Percentiles rank a stretch among this genome's conserved stretches.
Conservation (phyloP, 139 green algal species). For the Klebsormidium nitens region DNA sequence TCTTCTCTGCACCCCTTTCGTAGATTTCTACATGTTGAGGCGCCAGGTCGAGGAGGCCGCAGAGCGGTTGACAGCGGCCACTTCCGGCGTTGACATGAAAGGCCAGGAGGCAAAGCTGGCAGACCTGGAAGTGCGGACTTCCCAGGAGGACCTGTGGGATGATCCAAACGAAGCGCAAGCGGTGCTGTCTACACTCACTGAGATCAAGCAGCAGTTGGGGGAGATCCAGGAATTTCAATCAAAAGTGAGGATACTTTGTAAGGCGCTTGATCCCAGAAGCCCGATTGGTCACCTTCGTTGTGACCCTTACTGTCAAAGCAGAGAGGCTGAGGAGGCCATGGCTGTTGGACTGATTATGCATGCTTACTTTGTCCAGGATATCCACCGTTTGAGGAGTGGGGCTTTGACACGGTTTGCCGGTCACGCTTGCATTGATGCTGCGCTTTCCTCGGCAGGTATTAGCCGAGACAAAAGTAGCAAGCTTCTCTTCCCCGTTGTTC, state of each 20-base stretch:
- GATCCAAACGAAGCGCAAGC: conserved; percentile 47
- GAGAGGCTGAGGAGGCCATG: too few species aligned
- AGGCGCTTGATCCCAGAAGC: neutral
- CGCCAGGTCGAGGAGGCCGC: conserved; percentile 15
- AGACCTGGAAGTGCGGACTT: conserved; percentile 48
- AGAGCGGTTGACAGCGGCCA: conserved; percentile 6
- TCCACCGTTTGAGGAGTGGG: neutral
- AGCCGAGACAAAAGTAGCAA: too few species aligned
- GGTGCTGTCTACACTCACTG: conserved; percentile 48
- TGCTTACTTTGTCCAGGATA: neutral
- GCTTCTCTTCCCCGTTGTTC: too few species aligned
- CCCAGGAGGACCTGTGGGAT: conserved; percentile 61
- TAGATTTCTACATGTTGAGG: conserved; percentile 32
- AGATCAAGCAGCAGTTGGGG: conserved; percentile 31
- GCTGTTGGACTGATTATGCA: neutral
- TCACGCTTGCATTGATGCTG: too few species aligned
- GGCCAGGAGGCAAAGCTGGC: conserved; percentile 2
- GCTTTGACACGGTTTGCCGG: too few species aligned
- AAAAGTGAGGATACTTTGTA: conserved; percentile 11
- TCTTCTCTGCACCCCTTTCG: too few species aligned
- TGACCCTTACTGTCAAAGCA: neutral
- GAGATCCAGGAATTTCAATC: conserved; percentile 37
- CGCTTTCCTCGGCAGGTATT: too few species aligned
- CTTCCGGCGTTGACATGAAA: conserved; percentile 4
- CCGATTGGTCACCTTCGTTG: neutral